Conservation (phyloP, 2,329 filamentous ascomycete species). For the Chaetothyriales sp. region DNA sequence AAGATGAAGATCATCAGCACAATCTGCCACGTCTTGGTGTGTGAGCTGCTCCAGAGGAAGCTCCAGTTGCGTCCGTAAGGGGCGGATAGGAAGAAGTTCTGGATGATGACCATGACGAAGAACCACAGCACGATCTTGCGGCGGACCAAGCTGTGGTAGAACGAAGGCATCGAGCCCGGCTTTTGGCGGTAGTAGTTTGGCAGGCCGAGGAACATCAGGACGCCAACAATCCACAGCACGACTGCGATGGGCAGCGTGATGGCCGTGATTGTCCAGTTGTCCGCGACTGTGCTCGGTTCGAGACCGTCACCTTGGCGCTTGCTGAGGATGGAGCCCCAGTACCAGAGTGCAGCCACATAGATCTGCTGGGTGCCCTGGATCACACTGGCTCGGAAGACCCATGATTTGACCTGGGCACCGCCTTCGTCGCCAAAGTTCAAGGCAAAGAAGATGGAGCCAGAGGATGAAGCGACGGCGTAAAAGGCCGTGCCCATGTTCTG, state of each 20-base stretch:
- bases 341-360: conserved; percentile 51
- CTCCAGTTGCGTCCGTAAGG: conserved; percentile 54
- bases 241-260: conserved; percentile 44
- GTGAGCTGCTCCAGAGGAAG: conserved; percentile 45
- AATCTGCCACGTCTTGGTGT: conserved; percentile 42
- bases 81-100: conserved; percentile 53
- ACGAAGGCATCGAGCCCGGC: conserved; percentile 48
- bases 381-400: conserved; percentile 51
- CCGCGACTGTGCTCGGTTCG: conserved; percentile 15
- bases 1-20: conserved; percentile 35
- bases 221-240: conserved; percentile 42
- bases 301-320: conserved; percentile 29
- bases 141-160: conserved; percentile 46
- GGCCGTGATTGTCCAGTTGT: conserved; percentile 33
- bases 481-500: conserved; percentile 47
- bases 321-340: conserved; percentile 46
- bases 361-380: conserved; percentile 54
- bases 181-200: conserved; percentile 52
- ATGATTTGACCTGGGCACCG: conserved; percentile 46
- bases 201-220: conserved; percentile 44
- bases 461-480: conserved; percentile 48
- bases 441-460: conserved; percentile 50
- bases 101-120: conserved; percentile 46
- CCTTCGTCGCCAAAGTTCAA: conserved; percentile 53
- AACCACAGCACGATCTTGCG: conserved; percentile 55